Evolutionary conservation across 176 grass and related monocot genomes (phyloP).

Genomic region (Pontederia crassipes): DNA sequence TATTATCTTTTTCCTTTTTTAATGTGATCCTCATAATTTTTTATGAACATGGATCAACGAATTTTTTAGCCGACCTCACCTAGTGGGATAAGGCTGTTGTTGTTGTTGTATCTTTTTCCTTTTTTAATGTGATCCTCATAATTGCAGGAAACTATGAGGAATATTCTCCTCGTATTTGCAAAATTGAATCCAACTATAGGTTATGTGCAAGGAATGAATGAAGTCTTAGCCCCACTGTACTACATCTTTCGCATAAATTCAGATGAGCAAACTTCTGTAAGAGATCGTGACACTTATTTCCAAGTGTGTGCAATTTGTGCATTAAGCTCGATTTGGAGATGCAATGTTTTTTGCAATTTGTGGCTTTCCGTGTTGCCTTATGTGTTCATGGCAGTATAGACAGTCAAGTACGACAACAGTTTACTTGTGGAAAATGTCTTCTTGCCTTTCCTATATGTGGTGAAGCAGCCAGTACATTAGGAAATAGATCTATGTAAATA

Average conservation of each 20-base stretch:
- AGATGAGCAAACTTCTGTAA: conserved; percentile 47
- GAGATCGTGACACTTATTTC: conserved; percentile 18
- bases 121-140: not conserved
- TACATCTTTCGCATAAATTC: conserved; percentile 62
- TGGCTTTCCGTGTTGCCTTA: not conserved
- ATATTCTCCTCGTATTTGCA: conserved; percentile 84
- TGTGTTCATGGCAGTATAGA: not conserved
- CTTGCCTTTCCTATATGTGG: not conserved
- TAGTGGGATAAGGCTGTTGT: too few species aligned
- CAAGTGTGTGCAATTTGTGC: not conserved
- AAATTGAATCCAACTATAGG: conserved; percentile 81
- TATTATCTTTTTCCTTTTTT: not conserved
- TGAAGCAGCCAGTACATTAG: too few species aligned
- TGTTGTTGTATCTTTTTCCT: not conserved
- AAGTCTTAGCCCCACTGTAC: conserved; percentile 85
- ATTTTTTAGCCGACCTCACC: too few species aligned
- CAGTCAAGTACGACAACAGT: not conserved
- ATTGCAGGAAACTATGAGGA: conserved; percentile 73
- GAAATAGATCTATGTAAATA: too few species aligned
- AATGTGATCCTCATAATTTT: conserved; percentile 6
- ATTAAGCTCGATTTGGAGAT: not conserved
- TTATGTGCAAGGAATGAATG: conserved; percentile 99
- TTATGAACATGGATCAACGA: too few species aligned
- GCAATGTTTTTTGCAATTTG: not conserved
- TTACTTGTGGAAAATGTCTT: not conserved